Percentiles rank a stretch among this genome's conserved stretches.
These are phyloP conservation scores for Saccharomycopsis javanensis DNA, from an alignment of 805 yeast genomes.

Conservation along the genomic window DNA sequence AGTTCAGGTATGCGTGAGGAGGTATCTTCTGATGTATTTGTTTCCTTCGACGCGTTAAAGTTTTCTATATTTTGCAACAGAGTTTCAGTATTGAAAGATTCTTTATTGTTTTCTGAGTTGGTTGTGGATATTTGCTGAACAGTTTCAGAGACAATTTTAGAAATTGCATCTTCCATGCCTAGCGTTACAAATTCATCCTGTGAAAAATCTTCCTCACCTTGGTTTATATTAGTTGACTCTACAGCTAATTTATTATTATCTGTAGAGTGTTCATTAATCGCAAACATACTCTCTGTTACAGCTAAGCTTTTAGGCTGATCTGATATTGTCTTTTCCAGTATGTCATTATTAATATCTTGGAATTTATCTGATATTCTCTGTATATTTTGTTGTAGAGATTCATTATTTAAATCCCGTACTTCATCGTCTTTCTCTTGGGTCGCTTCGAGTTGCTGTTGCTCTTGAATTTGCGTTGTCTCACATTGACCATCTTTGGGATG, in stretches of 20 bases:
- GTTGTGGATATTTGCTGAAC: slow-evolving; percentile 1
- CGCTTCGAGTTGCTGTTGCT: too few relatives aligned
- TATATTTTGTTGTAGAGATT: background rate
- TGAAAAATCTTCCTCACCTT: background rate
- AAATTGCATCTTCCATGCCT: slow-evolving; percentile 9
- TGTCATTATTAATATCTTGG: background rate
- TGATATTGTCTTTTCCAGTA: background rate
- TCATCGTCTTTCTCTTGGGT: too few relatives aligned
- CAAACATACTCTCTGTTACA: background rate
- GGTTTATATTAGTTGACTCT: background rate
- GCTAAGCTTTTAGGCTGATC: background rate
- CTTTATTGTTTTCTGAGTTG: background rate
- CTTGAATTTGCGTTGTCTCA: too few relatives aligned
- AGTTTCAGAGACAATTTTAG: slow-evolving; percentile 13
- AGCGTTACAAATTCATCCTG: background rate
- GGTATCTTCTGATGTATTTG: too few relatives aligned
- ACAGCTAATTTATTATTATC: background rate
- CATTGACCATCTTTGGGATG: too few relatives aligned
- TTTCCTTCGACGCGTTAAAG: too few relatives aligned
- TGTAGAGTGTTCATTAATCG: background rate
- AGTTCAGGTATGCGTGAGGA: too few relatives aligned
- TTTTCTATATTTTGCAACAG: background rate
- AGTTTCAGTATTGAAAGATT: background rate
- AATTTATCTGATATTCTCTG: background rate
- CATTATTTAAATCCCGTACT: background rate